These are phyloP conservation scores for Plantago coronopus DNA, from an alignment of 305 asterid genomes.

Conservation along the genomic window DNA sequence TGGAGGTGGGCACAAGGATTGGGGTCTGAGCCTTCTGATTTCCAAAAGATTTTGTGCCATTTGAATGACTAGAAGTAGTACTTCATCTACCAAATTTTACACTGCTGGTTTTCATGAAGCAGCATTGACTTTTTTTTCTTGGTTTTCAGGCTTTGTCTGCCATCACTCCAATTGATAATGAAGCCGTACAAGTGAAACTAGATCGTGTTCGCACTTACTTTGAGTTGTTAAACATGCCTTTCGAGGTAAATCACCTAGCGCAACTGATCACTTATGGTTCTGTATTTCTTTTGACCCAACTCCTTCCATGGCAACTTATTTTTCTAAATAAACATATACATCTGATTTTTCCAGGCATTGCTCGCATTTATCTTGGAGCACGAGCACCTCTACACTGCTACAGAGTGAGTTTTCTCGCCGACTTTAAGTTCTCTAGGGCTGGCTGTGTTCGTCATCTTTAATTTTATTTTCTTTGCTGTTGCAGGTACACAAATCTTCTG, in stretches of 20 bases:
- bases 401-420: conserved; percentile 60
- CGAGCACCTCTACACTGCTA: conserved; percentile 56
- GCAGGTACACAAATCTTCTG: conserved; percentile 72
- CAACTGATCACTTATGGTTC: conserved; percentile 9
- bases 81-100: conserved; percentile 13
- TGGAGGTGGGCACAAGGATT: too few species aligned
- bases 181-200: conserved; percentile 72
- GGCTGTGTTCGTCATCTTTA: background rate
- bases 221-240: conserved; percentile 92
- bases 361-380: conserved; percentile 91
- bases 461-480: conserved; percentile 12
- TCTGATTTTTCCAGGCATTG: conserved; percentile 58
- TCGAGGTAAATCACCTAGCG: conserved; percentile 61
- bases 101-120: conserved; percentile 6
- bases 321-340: conserved; percentile 11
- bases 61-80: background rate
- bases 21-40: too few species aligned
- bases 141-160: conserved; percentile 84
- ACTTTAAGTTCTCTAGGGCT: conserved; percentile 4
- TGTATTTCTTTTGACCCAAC: background rate
- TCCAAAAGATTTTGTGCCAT: too few species aligned
- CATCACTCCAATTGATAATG: conserved; percentile 76
- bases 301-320: background rate
- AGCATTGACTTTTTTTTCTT: conserved; percentile 11
- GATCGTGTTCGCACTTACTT: conserved; percentile 89